Evolutionary conservation across 129 eudicot genomes (phyloP), one percentile per base, ranked within the genome.

Genomic region (Tagetes erecta): DNA sequence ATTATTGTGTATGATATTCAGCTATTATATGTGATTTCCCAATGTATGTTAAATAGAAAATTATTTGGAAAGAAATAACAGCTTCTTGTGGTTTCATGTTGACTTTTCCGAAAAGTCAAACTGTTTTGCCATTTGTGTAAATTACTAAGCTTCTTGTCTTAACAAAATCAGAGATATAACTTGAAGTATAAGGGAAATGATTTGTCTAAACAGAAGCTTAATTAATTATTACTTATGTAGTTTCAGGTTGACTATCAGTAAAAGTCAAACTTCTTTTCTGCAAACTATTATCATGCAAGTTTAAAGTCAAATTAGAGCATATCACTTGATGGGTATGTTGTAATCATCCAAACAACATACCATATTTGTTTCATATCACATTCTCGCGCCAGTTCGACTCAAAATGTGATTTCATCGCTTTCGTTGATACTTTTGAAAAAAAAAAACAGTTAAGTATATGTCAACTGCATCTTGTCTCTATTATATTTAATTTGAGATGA

Each of bases 1-100:
- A 68, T 69, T 60, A 74, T 75, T 59, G 64, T 71, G 77, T 78
- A 71, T 78, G 82, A 9, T 78, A 78, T 77, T 65, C 47, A 64
- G 50, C 50, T 33, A 68, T 52, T 52, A 63, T 66, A 76, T 82
- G 80, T 75, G 76, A 47, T 52, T 40, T 49, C 57, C 56, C 58
- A 11, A 50, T 78, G 78, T 78, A 64, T 66, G 45, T 45, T 56
- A 60, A 40, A 41, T 73, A 52, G 74, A 74, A 56, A 74, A 40
- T 68, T 65, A 49, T 62, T 36, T 71, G 75, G 78, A 78, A 73
- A 68, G 51, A 52, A 11, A 41, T 47, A 50, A 64, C 73, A 80
- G 75, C 57, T 81, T 76, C 27, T 33, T 70, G 45, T 55, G 51
- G 35, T 71, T 68, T 72, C 8, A 30, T 41, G 52, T 55, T 56